Base-by-base conservation (phyloP, 2,329 filamentous ascomycete genomes). In the Cryoendolithus antarcticus region DNA sequence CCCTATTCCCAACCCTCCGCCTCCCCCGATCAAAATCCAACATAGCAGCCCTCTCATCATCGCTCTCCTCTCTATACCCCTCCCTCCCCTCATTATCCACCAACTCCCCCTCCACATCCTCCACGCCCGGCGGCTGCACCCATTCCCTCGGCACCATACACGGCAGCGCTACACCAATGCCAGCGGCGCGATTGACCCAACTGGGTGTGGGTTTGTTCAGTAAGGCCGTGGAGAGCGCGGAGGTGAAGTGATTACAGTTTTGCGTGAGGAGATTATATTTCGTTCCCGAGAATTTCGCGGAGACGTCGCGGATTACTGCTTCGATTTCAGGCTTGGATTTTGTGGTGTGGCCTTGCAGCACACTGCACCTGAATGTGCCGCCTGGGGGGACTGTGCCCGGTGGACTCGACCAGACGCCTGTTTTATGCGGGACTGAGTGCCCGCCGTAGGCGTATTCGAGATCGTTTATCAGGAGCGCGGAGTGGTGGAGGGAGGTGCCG, bases 221-320 rank as follows among this genome's bases (percentile, higher is more conserved):
- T 39, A 93, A 69, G 48, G 74, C 74, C 56, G 80, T 69, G 60
- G 82, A 86, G 11, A 93, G 70, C 51, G 81, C 76, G 12, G 76
- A 77, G 2, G 84, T 89, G 58, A 93, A 93, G 58, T 93, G 85
- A 58, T 93, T 93, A 70, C 85, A 93, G 60, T 93, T 93, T 50
- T 77, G 77, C 12, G 79, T 86, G 33, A 93, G 69, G 9, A 93
- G 72, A 53, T 91, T 89, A 61, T 93, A 91, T 9, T 73, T 72
- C 0, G 77, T 77, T 15, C 85, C 85, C 41, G 77, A 70, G 52
- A 91, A 93, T 48, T 79, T 71, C 32, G 80, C 72, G 1, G 80
- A 84, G 47, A 62, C 61, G 44, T 66, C 67, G 50, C 72, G 74
- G 33, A 93, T 72, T 31, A 84, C 79, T 9, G 66, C 56, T 38